Conservation (phyloP, 2,329 filamentous ascomycete species). For the Calonectria pseudoreteaudii region DNA sequence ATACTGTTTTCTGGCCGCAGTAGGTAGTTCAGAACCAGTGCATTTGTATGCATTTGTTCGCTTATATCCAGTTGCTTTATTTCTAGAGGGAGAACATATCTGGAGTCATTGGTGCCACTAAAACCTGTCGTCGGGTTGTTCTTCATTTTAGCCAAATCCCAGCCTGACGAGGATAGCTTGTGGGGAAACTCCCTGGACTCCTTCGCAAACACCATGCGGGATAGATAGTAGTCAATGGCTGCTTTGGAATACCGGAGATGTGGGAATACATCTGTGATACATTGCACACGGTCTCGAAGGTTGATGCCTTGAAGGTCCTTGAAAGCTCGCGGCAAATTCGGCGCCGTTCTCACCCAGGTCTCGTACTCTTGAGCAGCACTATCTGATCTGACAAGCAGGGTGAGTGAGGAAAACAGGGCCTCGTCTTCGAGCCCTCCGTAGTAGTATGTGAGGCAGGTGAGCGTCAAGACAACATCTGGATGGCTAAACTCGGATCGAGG, state of each 20-base stretch:
- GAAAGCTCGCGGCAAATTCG: constrained; percentile 51
- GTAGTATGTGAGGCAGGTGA: constrained; percentile 69
- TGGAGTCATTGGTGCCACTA: constrained; percentile 76
- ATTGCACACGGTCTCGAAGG: constrained; percentile 64
- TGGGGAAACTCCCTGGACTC: constrained; percentile 71
- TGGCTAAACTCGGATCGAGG: constrained; percentile 71
- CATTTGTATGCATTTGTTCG: constrained; percentile 73
- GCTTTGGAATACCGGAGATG: constrained; percentile 63
- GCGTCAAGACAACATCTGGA: constrained; percentile 66
- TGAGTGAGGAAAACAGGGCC: constrained; percentile 61
- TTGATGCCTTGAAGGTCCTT: constrained; percentile 65
- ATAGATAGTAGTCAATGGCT: constrained; percentile 73
- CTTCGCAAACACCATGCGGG: constrained; percentile 68
- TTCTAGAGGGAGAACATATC: constrained; percentile 66
- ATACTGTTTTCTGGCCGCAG: constrained; percentile 63
- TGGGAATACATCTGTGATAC: constrained; percentile 62
- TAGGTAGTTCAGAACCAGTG: constrained; percentile 71
- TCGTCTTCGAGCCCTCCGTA: constrained; percentile 65
- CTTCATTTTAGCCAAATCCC: constrained; percentile 69
- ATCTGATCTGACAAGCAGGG: constrained; percentile 61
- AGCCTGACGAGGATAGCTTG: constrained; percentile 75
- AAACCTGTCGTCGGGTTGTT: constrained; percentile 70
- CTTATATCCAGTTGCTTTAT: constrained; percentile 68
- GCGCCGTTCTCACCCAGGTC: constrained; percentile 56
- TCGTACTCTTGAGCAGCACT: constrained; percentile 64